A percentile compares a stretch with the other conserved stretches of the same genome.
Evolutionary conservation across 2,329 filamentous ascomycete genomes (phyloP).

Genomic region (Colletotrichum sidae): DNA sequence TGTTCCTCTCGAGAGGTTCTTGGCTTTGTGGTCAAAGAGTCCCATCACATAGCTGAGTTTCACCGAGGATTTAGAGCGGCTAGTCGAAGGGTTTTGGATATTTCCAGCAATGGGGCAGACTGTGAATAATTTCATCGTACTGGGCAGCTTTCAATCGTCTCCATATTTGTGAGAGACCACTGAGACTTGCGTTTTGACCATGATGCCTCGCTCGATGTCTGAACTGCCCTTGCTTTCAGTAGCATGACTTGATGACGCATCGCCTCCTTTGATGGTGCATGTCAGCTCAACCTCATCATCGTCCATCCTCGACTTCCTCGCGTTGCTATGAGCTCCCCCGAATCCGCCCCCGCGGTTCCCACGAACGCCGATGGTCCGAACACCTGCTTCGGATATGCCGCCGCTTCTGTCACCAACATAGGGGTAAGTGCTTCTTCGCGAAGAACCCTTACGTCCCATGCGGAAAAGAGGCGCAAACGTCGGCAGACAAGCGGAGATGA

Average conservation of each 20-base stretch:
- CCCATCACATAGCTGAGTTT: too few relatives aligned
- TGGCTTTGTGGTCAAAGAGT: too few relatives aligned
- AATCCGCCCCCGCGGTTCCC: background rate
- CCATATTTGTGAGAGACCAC: conserved; percentile 7
- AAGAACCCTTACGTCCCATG: conserved; percentile 10
- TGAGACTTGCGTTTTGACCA: conserved; percentile 5
- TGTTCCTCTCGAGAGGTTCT: too few relatives aligned
- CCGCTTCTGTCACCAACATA: conserved; percentile 2
- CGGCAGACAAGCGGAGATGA: conserved; percentile 53
- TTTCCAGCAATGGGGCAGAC: too few relatives aligned
- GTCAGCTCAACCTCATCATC: conserved; percentile 17
- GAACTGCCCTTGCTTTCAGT: conserved; percentile 1
- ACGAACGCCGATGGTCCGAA: background rate
- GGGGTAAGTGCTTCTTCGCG: conserved; percentile 2
- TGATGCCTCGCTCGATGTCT: conserved; percentile 3
- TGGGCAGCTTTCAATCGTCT: background rate
- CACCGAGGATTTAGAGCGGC: too few relatives aligned
- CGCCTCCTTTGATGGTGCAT: background rate
- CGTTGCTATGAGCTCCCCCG: background rate
- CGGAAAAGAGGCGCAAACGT: conserved; percentile 47
- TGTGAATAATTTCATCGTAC: too few relatives aligned
- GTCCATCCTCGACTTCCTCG: background rate
- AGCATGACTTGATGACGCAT: conserved; percentile 8
- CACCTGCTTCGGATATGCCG: background rate
- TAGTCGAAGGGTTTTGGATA: too few relatives aligned